Conservation (phyloP, 352 stramenopile species). For the Aphanomyces euteiches region DNA sequence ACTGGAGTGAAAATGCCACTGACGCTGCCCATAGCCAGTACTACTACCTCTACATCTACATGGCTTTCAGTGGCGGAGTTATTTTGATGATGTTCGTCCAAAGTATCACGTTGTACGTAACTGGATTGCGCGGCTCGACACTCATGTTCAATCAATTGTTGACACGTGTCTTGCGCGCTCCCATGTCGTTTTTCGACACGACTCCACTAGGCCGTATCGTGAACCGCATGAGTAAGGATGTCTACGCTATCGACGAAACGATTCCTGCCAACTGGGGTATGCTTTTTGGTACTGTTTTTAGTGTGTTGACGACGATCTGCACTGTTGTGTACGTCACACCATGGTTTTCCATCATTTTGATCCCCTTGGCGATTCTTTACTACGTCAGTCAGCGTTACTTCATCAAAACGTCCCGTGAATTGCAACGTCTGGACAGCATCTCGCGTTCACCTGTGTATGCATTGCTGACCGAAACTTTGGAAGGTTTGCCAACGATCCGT, state of each 20-base stretch:
- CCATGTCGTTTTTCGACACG: conserved; percentile 42
- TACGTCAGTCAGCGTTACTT: conserved; percentile 75
- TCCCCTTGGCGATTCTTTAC: conserved; percentile 62
- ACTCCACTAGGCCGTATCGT: conserved; percentile 40
- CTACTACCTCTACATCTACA: conserved; percentile 79
- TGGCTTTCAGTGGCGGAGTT: conserved; percentile 54
- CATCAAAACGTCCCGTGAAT: conserved; percentile 57
- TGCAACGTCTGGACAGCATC: conserved; percentile 86
- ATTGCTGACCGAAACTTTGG: conserved; percentile 81
- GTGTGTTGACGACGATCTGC: conserved; percentile 59
- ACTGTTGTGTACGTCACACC: conserved; percentile 40
- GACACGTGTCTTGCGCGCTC: conserved; percentile 38
- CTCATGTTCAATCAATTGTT: conserved; percentile 67
- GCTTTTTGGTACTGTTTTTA: conserved; percentile 41
- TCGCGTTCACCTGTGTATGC: conserved; percentile 81
- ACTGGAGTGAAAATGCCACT: conserved; percentile 76
- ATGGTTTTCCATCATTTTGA: conserved; percentile 30
- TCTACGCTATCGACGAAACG: conserved; percentile 88
- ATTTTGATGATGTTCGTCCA: conserved; percentile 58
- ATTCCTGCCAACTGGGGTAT: conserved; percentile 44
- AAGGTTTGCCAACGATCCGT: conserved; percentile 89
- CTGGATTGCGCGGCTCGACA: conserved; percentile 54
- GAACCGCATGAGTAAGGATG: conserved; percentile 69
- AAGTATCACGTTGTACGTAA: conserved; percentile 53
- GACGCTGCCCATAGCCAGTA: conserved; percentile 33